Conservation (phyloP, 2,329 filamentous ascomycete species). For the Trichoderma sp. region DNA sequence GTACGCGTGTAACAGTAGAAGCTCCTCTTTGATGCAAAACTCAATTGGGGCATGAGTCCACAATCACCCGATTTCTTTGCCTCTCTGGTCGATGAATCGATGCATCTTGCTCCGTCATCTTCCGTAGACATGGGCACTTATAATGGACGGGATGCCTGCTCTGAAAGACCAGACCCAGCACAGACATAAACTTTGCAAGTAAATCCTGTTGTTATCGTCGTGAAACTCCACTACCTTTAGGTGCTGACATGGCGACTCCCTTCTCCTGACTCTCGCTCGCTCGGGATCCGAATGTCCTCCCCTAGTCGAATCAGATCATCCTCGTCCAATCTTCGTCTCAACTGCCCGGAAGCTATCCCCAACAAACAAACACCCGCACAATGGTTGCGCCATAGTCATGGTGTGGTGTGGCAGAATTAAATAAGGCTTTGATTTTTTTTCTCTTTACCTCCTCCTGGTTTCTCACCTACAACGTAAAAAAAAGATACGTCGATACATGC, state of each 20-base stretch:
- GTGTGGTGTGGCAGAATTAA: not conserved
- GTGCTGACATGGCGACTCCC: not conserved
- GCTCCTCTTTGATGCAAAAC: not conserved
- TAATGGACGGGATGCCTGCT: slow-evolving; percentile 4
- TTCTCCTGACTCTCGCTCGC: not conserved
- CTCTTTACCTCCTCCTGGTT: not conserved
- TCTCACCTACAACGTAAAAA: slow-evolving; percentile 6
- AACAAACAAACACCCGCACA: not conserved
- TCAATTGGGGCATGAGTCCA: not conserved
- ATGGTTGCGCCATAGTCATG: not conserved
- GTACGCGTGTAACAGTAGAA: not conserved
- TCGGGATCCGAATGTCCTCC: not conserved
- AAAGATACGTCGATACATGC: slow-evolving; percentile 5
- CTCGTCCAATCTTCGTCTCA: not conserved
- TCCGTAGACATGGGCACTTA: slow-evolving; percentile 11
- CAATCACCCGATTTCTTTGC: slow-evolving; percentile 6
- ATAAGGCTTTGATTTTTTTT: not conserved
- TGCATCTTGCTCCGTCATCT: not conserved
- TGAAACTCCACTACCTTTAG: not conserved
- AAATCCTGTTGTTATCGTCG: not conserved
- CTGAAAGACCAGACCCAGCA: not conserved
- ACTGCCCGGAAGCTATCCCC: not conserved
- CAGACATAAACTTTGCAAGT: not conserved
- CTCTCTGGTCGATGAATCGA: not conserved
- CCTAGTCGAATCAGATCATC: not conserved